Conservation (phyloP, 2,329 filamentous ascomycete genomes). For the Sphaerulina vaccinii region DNA sequence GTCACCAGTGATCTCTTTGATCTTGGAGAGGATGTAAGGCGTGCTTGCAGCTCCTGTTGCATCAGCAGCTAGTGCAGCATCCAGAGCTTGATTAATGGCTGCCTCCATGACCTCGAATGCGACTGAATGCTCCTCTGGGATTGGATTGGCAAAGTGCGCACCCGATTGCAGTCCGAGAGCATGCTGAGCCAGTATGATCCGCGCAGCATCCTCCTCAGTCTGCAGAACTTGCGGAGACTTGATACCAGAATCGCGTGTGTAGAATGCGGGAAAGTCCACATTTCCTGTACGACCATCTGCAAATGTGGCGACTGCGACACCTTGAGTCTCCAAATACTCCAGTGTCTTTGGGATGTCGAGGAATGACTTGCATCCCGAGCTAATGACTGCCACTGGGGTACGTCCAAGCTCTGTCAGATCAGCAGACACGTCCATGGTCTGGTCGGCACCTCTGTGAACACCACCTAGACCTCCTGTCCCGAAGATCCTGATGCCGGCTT, state of each 20-base stretch:
- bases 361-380: slow-evolving; percentile 93
- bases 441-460: slow-evolving; percentile 84
- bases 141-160: slow-evolving; percentile 84
- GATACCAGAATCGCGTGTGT: slow-evolving; percentile 80
- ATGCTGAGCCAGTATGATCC: slow-evolving; percentile 80
- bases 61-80: slow-evolving; percentile 63
- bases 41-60: slow-evolving; percentile 76
- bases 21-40: slow-evolving; percentile 75
- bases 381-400: slow-evolving; percentile 83
- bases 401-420: slow-evolving; percentile 91
- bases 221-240: slow-evolving; percentile 74
- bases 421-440: slow-evolving; percentile 88
- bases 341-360: slow-evolving; percentile 87
- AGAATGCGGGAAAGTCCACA: slow-evolving; percentile 91
- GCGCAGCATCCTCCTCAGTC: slow-evolving; percentile 77
- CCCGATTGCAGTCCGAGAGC: slow-evolving; percentile 72
- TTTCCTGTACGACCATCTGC: slow-evolving; percentile 70
- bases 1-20: slow-evolving; percentile 73
- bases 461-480: slow-evolving; percentile 93
- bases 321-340: slow-evolving; percentile 72
- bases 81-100: slow-evolving; percentile 67
- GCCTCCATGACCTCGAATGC: slow-evolving; percentile 68
- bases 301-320: slow-evolving; percentile 84
- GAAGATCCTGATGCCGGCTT: slow-evolving; percentile 88
- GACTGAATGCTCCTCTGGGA: slow-evolving; percentile 69